Evolutionary conservation across 129 eudicot genomes (phyloP).

Genomic region (Tanacetum coccineum): DNA sequence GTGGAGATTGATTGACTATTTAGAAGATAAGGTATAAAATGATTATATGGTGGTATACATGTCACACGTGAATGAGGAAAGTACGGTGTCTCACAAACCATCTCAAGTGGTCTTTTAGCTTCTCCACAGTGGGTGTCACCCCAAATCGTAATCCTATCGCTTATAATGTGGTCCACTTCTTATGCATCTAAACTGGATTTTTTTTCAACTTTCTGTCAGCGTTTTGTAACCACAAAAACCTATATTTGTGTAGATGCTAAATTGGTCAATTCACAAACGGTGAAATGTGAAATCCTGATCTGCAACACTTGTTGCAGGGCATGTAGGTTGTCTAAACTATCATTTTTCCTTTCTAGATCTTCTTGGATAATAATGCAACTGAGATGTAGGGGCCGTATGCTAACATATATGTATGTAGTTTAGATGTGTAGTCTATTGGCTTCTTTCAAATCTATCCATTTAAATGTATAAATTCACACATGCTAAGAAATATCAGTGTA

Average conservation of each 20-base stretch:
- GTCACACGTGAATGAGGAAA: neutral
- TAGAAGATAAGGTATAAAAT: constrained; percentile 13
- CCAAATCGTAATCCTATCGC: neutral
- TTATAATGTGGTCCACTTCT: neutral
- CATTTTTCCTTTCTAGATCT: constrained; percentile 10
- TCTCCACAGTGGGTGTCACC: neutral
- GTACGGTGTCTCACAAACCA: neutral
- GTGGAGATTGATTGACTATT: neutral
- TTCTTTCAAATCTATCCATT: constrained; percentile 16
- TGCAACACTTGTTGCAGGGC: constrained; percentile 20
- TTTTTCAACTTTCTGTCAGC: neutral
- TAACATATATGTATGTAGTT: constrained; percentile 22
- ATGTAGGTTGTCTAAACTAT: constrained; percentile 1
- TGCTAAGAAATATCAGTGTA: constrained; percentile 15
- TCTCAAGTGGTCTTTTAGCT: neutral
- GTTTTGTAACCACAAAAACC: neutral
- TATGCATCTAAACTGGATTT: neutral
- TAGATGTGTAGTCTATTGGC: neutral
- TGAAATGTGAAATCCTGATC: constrained; percentile 17
- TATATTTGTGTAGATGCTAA: constrained; percentile 6
- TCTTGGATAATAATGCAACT: constrained; percentile 11
- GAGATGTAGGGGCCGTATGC: constrained; percentile 20
- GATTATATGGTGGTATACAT: neutral
- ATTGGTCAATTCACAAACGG: constrained; percentile 14
- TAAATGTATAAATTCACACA: constrained; percentile 29